A percentile compares a stretch with the other conserved stretches of the same genome.
Conservation (phyloP, 176 grass and related monocot genomes). For the Puccinellia tenuiflora region DNA sequence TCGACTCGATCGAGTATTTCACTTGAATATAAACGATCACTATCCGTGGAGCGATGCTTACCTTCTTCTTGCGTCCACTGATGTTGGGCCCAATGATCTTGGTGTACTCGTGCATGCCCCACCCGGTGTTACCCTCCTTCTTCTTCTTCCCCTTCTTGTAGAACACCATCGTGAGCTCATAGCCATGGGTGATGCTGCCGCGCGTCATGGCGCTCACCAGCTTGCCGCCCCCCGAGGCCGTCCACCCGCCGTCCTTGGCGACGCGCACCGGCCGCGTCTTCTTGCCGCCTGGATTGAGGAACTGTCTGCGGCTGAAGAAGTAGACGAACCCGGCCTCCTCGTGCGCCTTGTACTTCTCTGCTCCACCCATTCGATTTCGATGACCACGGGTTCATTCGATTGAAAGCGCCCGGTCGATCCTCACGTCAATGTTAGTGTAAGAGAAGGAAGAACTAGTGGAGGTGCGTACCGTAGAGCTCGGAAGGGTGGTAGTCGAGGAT, state of each 20-base stretch:
- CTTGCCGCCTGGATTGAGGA: not conserved
- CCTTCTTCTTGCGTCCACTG: not conserved
- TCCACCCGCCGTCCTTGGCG: conserved; percentile 8
- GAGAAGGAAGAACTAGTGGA: not conserved
- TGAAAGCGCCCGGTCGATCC: not conserved
- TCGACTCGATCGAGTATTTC: too few relatives aligned
- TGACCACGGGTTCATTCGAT: not conserved
- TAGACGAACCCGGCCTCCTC: conserved; percentile 19
- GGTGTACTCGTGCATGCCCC: conserved; percentile 30
- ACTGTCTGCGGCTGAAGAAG: not conserved
- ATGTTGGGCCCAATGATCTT: not conserved
- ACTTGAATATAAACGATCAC: too few relatives aligned
- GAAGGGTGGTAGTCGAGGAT: conserved; percentile 24
- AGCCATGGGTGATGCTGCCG: not conserved
- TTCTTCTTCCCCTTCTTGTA: not conserved
- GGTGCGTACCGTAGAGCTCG: conserved; percentile 10
- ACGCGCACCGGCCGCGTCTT: not conserved
- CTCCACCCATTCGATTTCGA: not conserved
- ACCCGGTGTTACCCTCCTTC: not conserved
- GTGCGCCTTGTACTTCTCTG: not conserved
- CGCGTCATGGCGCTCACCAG: not conserved
- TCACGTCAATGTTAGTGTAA: not conserved
- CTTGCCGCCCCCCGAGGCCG: not conserved
- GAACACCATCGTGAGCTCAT: conserved; percentile 23
- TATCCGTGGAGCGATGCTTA: not conserved